Conservation (phyloP, 2,329 filamentous ascomycete species). For the Mycosphaerella sp. region DNA sequence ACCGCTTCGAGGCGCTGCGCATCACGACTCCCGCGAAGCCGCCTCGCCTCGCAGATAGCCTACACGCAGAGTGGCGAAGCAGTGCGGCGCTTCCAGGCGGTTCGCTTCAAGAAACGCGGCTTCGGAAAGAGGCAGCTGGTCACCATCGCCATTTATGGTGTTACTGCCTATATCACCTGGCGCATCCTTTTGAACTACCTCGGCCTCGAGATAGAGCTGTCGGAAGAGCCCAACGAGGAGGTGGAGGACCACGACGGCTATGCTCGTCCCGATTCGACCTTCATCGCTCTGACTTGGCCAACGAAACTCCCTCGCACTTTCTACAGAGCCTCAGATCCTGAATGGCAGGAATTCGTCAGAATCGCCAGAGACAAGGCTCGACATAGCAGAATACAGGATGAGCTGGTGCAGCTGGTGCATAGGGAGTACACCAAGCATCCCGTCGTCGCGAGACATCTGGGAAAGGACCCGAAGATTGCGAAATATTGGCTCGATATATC, state of each 20-base stretch:
- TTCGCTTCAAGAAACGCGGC: slow-evolving; percentile 38
- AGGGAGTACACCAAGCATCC: slow-evolving; percentile 30
- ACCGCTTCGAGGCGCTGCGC: no score
- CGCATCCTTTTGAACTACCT: slow-evolving; percentile 24
- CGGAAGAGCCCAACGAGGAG: slow-evolving; percentile 25
- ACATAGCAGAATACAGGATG: slow-evolving; percentile 38
- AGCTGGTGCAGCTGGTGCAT: slow-evolving; percentile 37
- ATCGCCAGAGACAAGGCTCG: slow-evolving; percentile 40
- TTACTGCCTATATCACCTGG: slow-evolving; percentile 20
- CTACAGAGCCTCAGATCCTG: slow-evolving; percentile 49
- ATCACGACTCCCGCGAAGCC: slow-evolving; percentile 7
- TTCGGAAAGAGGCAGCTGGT: slow-evolving; percentile 30
- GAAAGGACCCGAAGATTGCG: slow-evolving; percentile 38
- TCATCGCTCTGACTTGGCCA: slow-evolving; percentile 47
- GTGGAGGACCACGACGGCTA: slow-evolving; percentile 33
- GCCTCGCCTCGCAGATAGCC: slow-evolving; percentile 12
- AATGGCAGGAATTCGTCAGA: slow-evolving; percentile 48
- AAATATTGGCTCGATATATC: slow-evolving; percentile 45
- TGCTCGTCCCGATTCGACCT: slow-evolving; percentile 37
- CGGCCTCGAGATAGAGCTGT: slow-evolving; percentile 29
- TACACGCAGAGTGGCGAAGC: slow-evolving; percentile 22
- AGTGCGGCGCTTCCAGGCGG: slow-evolving; percentile 31
- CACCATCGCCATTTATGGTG: slow-evolving; percentile 24
- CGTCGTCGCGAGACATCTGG: slow-evolving; percentile 31
- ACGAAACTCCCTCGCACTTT: slow-evolving; percentile 38